Evolutionary conservation across 805 yeast genomes (phyloP), one percentile per base, ranked within the genome.

Genomic region (Diddensiella transvaalensis): DNA sequence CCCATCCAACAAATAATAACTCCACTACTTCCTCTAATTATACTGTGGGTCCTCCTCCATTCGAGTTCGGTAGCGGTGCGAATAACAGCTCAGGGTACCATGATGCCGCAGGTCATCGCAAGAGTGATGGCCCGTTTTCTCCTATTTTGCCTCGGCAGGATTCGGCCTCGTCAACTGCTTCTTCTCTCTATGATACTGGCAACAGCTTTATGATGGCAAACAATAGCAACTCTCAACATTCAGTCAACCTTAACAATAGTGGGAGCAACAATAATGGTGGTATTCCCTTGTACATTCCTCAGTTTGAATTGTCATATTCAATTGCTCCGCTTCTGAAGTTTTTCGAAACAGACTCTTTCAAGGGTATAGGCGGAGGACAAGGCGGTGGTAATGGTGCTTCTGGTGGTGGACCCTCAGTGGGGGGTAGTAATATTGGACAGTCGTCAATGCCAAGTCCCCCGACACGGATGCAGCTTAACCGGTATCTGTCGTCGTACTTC

Each of bases 401-500:
- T 13, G 22, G 18, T 3, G 52, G 39, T 10, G 10, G 42, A 6
- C 23, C 37, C n/a, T 22, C 22, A 8, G 38, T 42, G 39, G 47
- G 45, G 15, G 13, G 35, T 33, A 22, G 33, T 17, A 13, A 18
- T 30, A 30, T 18, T 18, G 13, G 37, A 22, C 8, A 26, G 8
- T 26, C 32, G 13, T 26, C 32, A 13, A 8, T 13, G 13, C 32
- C 32, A 13, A 35, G 43, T 19, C 32, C 32, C 3, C 63, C 61
- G n/a, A 56, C 63, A 3, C 51, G 53, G 22, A 49, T 54, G 10
- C 65, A 56, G 46, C 51, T 66, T 40, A 59, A 65, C 49, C 56
- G 61, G 23, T 64, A 65, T 46, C 47, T 66, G 44, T 40, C 64
- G 4, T 55, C 64, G 3, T 66, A 62, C 54, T 61, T 66, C 51